phyloP scores from a whole-genome alignment of 2,329 filamentous ascomycete species.

The Dendryphion nanum region DNA sequence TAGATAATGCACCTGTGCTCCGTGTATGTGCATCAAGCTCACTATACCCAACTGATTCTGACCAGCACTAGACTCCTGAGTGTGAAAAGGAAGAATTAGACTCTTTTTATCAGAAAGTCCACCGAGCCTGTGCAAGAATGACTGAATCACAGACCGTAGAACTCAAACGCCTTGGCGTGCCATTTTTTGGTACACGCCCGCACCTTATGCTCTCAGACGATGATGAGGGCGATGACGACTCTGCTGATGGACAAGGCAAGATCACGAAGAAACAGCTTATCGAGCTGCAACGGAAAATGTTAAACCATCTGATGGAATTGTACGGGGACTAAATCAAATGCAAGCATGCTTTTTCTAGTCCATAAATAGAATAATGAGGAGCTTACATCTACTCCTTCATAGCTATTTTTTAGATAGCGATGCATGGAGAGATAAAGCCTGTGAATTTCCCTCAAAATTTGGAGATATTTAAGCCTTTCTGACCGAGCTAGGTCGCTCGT shows the following conservation, averaged over 20 bases:
- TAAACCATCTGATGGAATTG: slow-evolving; percentile 29
- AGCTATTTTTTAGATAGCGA: too few relatives aligned
- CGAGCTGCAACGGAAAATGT: slow-evolving; percentile 35
- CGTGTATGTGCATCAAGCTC: slow-evolving; percentile 13
- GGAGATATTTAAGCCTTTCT: too few relatives aligned
- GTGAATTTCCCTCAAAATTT: too few relatives aligned
- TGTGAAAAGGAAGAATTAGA: slow-evolving; percentile 55
- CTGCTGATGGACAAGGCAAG: slow-evolving; percentile 9
- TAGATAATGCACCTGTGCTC: slow-evolving; percentile 19
- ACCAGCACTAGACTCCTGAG: slow-evolving; percentile 41
- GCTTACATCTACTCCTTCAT: too few relatives aligned
- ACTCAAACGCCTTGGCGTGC: slow-evolving; percentile 52
- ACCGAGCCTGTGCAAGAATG: slow-evolving; percentile 60
- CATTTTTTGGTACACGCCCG: slow-evolving; percentile 30
- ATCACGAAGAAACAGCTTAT: slow-evolving; percentile 27
- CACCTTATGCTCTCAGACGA: slow-evolving; percentile 23
- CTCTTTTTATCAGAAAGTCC: slow-evolving; percentile 62
- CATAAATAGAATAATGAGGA: too few relatives aligned
- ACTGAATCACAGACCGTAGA: slow-evolving; percentile 56
- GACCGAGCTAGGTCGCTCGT: too few relatives aligned
- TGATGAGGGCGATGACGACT: slow-evolving; percentile 3
- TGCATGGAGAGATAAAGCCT: too few relatives aligned
- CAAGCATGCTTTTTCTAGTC: too few relatives aligned
- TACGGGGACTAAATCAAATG: slow-evolving; percentile 14
- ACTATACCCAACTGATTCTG: not conserved